Percentiles rank a stretch among this genome's conserved stretches.
These are phyloP conservation scores for Chlorophyllum brunneum DNA, from an alignment of 768 basidiomycete species.

Conservation along the genomic window DNA sequence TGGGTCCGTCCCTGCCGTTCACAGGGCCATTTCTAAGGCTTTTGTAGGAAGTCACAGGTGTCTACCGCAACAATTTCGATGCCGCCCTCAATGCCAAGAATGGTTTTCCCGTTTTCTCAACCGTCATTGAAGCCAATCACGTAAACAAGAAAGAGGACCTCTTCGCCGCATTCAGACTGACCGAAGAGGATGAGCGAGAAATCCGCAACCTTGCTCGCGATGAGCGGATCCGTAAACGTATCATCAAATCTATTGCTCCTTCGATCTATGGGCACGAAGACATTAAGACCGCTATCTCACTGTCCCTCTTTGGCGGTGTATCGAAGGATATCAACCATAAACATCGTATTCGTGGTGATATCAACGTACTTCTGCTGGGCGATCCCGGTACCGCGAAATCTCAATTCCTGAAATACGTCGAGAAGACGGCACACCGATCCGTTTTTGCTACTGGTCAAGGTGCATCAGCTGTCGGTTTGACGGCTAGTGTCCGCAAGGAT, in stretches of 20 bases:
- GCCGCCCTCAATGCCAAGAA: constrained; percentile 98
- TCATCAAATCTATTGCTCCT: constrained; percentile 97
- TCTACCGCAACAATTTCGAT: constrained; percentile 99
- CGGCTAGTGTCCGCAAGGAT: constrained; percentile 98
- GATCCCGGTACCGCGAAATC: constrained; percentile 99
- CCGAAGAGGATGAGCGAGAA: constrained; percentile 93
- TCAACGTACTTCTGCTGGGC: constrained; percentile 93
- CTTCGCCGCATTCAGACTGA: constrained; percentile 96
- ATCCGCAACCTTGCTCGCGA: constrained; percentile 86
- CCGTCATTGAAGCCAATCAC: constrained; percentile 96
- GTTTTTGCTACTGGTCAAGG: constrained; percentile 99
- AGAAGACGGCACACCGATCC: constrained; percentile 96
- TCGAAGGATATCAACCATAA: constrained; percentile 96
- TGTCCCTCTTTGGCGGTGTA: constrained; percentile 93
- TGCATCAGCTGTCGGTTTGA: constrained; percentile 96
- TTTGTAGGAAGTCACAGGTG: constrained; percentile 88
- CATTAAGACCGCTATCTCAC: constrained; percentile 95
- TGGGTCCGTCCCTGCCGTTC: constrained; percentile 31
- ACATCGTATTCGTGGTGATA: constrained; percentile 94
- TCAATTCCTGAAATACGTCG: constrained; percentile 97
- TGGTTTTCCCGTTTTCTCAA: constrained; percentile 99
- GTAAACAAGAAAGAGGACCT: constrained; percentile 99
- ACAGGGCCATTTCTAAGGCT: constrained; percentile 15
- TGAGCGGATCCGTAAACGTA: constrained; percentile 93
- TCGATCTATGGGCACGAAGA: constrained; percentile 99